Evolutionary conservation across 768 basidiomycete species (phyloP).

Genomic region (Leccinum arenicola): DNA sequence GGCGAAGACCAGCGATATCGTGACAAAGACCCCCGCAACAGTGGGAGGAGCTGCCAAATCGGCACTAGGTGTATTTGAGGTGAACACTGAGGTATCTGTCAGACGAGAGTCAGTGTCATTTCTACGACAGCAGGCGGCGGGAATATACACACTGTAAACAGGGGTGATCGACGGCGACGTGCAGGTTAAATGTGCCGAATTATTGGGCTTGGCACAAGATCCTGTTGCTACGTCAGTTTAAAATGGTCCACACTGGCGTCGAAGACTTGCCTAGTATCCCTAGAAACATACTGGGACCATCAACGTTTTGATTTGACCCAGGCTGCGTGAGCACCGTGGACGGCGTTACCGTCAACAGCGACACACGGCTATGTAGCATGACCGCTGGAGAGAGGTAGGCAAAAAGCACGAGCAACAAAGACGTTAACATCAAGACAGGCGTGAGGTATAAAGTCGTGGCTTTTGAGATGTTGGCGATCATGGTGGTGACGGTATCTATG

Average conservation of each 20-base stretch:
- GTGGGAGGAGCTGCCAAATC: conserved; percentile 59
- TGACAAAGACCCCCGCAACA: conserved; percentile 61
- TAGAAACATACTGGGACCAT: conserved; percentile 68
- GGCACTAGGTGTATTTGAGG: conserved; percentile 50
- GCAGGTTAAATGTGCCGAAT: conserved; percentile 52
- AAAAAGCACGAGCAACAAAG: conserved; percentile 63
- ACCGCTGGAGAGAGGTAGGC: conserved; percentile 65
- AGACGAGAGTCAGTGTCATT: neutral
- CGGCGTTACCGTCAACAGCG: conserved; percentile 63
- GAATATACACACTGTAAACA: conserved; percentile 50
- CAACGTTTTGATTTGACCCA: conserved; percentile 35
- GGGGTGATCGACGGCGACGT: conserved; percentile 54
- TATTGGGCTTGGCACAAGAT: conserved; percentile 58
- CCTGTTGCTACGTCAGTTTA: conserved; percentile 39
- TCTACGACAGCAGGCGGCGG: neutral
- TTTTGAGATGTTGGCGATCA: conserved; percentile 74
- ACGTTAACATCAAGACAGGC: conserved; percentile 61
- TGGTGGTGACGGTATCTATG: conserved; percentile 25
- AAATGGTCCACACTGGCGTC: neutral
- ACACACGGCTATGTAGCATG: conserved; percentile 58
- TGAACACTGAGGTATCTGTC: conserved; percentile 65
- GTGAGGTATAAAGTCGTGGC: conserved; percentile 65
- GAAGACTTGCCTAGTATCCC: conserved; percentile 59
- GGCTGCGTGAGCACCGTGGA: conserved; percentile 42
- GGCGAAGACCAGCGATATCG: conserved; percentile 55